A percentile compares a stretch with the other conserved stretches of the same genome.
Evolutionary conservation across 345 rosid genomes (phyloP).

Genomic region (Aquilaria sinensis): DNA sequence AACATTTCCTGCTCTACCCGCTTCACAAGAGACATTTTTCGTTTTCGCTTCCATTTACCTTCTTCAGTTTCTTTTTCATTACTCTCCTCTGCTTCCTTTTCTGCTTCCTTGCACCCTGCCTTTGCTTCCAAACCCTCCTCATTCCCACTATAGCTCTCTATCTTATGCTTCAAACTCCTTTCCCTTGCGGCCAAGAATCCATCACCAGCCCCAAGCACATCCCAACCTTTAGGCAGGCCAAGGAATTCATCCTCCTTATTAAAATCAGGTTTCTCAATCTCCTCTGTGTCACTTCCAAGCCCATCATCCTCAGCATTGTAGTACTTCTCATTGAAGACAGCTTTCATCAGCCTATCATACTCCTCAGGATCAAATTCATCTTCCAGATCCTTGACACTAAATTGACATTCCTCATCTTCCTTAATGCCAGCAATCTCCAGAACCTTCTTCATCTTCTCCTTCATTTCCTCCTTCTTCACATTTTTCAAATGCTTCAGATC

Average conservation of each 20-base stretch:
- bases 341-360: constrained; percentile 77
- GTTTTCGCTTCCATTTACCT: constrained; percentile 63
- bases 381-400: constrained; percentile 41
- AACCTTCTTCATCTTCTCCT: constrained; percentile 65
- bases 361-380: constrained; percentile 79
- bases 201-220: constrained; percentile 38
- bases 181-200: constrained; percentile 68
- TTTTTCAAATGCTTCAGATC: constrained; percentile 87
- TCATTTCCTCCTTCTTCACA: constrained; percentile 79
- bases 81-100: constrained; percentile 6
- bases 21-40: constrained; percentile 52
- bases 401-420: constrained; percentile 30
- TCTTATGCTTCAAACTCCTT: constrained; percentile 35
- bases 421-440: constrained; percentile 65
- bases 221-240: constrained; percentile 75
- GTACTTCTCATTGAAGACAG: constrained; percentile 52
- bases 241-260: constrained; percentile 81
- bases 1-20: constrained; percentile 65
- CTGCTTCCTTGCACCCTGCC: constrained; percentile 6
- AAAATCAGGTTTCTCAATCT: constrained; percentile 70
- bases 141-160: constrained; percentile 19
- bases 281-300: constrained; percentile 42
- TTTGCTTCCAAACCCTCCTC: constrained; percentile 16
- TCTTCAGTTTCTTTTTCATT: constrained; percentile 28
- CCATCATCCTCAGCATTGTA: constrained; percentile 55